A percentile compares a stretch with the other conserved stretches of the same genome.
These are phyloP conservation scores for Flaveria sonorensis DNA, from an alignment of 129 eudicot genomes.

Conservation along the genomic window DNA sequence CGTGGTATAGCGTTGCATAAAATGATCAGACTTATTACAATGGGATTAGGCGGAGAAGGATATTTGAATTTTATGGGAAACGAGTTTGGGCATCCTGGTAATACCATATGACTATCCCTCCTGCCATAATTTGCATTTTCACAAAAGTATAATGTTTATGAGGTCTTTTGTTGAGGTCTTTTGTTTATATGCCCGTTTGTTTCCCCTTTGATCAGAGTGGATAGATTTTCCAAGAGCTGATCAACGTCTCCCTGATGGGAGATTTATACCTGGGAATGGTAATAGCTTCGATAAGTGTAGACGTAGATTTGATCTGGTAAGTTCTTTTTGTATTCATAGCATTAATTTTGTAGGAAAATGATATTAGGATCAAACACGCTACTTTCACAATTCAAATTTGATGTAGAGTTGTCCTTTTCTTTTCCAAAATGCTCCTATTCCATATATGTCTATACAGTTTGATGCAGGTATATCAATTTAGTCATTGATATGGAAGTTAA, in stretches of 20 bases:
- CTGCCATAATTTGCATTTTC: not conserved
- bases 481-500: not conserved
- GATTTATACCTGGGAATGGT: constrained; percentile 71
- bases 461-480: not conserved
- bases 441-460: not conserved
- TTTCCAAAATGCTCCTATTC: not conserved
- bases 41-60: constrained; percentile 99
- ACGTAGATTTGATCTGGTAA: constrained; percentile 93
- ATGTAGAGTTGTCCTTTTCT: not conserved
- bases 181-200: constrained; percentile 2
- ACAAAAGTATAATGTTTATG: not conserved
- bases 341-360: not conserved
- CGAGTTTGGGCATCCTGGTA: constrained; percentile 99
- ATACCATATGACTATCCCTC: not conserved
- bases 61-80: constrained; percentile 98
- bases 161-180: not conserved
- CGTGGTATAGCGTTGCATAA: constrained; percentile 98
- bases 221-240: constrained; percentile 96
- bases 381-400: not conserved
- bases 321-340: constrained; percentile 12
- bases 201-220: constrained; percentile 69
- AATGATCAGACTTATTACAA: constrained; percentile 94
- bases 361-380: not conserved
- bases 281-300: constrained; percentile 90
- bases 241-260: constrained; percentile 84